Evolutionary conservation across 345 rosid species (phyloP).

Genomic region (Punica granatum): DNA sequence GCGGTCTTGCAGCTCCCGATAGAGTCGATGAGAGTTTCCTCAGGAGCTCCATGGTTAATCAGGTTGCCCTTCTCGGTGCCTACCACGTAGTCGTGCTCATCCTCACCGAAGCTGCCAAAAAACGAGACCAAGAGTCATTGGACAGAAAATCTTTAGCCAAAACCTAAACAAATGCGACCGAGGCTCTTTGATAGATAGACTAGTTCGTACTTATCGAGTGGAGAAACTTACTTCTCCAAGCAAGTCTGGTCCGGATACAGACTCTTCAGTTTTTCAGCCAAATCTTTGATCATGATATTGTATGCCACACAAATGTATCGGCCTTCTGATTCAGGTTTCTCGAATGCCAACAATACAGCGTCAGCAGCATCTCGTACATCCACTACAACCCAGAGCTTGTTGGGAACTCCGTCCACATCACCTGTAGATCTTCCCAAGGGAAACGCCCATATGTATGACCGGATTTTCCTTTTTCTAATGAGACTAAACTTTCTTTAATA

Average conservation of each 20-base stretch:
- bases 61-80: constrained; percentile 6
- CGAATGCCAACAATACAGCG: constrained; percentile 10
- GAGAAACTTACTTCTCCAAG: constrained; percentile 15
- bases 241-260: constrained; percentile 15
- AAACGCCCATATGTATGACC: neutral
- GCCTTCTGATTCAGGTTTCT: constrained; percentile 13
- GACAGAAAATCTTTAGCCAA: neutral
- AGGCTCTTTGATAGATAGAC: neutral
- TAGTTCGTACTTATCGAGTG: neutral
- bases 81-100: constrained; percentile 7
- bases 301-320: constrained; percentile 19
- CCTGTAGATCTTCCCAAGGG: no score
- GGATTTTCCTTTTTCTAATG: no score
- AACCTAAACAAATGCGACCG: neutral
- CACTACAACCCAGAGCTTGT: constrained; percentile 4
- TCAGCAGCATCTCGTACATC: constrained; percentile 16
- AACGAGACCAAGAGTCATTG: neutral
- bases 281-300: neutral
- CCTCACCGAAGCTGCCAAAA: constrained; percentile 31
- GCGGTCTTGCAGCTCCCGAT: constrained; percentile 34
- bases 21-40: constrained; percentile 47
- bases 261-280: constrained; percentile 12
- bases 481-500: no score
- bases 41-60: no score
- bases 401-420: neutral